Evolutionary conservation across 768 basidiomycete species (phyloP), one percentile per base, ranked within the genome.

Genomic region (Phylloporus sp.): DNA sequence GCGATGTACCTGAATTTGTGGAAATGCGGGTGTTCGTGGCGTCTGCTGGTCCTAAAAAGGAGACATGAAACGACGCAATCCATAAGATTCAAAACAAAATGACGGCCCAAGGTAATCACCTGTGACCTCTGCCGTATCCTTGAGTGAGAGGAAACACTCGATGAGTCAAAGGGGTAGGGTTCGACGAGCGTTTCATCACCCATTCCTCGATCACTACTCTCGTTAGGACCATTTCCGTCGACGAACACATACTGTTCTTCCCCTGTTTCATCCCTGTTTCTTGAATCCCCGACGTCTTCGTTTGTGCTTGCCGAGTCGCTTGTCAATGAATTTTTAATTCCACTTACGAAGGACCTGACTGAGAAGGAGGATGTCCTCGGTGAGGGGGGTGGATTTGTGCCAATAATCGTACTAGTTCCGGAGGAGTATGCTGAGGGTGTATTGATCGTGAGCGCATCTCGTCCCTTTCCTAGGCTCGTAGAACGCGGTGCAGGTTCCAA

Each of bases 231-330:
- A 22, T 59, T 34, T 0, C 55, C 68, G 13, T 62, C 45, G 20
- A 70, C 64, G 42, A 70, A 50, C 1, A 70, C 53, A 23, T 62
- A 70, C 32, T 54, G 67, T 4, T 62, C 62, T 34, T 50, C 59
- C 6, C 50, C 52, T 3, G 43, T 35, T n/a, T 39, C 34, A 34
- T 38, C 26, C 2, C 29, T 38, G 15, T 29, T 35, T 23, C 49
- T 43, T 27, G 59, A 31, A 11, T 44, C 32, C 38, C 35, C 35
- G 16, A 31, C 24, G 13, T 36, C 55, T 10, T 56, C 51, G 15
- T 39, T 52, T 42, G 9, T 28, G 16, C 56, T 58, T 22, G 49
- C 44, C 8, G 54, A 44, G 44, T 62, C 58, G 40, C 45, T 62
- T 10, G 54, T 15, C 24, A 60, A 20, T 26, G 64, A 59, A 48